Evolutionary conservation across 1,284 basidiomycete genomes (phyloP).

Genomic region (Sutorius eximius): DNA sequence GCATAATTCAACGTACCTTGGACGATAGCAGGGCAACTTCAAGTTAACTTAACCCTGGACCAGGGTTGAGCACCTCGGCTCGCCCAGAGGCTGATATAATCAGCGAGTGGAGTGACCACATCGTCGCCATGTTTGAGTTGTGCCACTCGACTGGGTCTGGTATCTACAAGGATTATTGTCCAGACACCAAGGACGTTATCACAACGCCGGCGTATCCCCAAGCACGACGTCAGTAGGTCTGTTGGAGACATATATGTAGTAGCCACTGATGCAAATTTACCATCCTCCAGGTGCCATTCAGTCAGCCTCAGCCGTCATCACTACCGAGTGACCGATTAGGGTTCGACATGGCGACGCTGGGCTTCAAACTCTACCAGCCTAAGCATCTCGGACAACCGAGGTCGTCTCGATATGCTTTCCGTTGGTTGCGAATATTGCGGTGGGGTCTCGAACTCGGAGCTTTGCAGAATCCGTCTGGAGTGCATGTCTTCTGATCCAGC

Average conservation of each 20-base stretch:
- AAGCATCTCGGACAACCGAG: not conserved
- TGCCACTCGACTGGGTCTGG: not conserved
- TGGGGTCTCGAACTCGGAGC: not conserved
- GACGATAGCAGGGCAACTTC: not conserved
- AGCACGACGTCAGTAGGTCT: not conserved
- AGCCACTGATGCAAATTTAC: not conserved
- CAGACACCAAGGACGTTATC: not conserved
- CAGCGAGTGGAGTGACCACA: too few relatives aligned
- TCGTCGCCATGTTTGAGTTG: not conserved
- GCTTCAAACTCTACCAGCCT: not conserved
- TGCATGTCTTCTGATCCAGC: conserved; percentile 4
- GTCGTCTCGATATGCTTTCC: not conserved
- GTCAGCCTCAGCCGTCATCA: not conserved
- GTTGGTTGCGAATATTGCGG: not conserved
- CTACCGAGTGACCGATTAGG: not conserved
- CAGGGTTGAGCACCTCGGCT: not conserved
- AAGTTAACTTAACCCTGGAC: conserved; percentile 4
- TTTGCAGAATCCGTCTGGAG: not conserved
- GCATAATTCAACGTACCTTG: not conserved
- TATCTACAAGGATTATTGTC: not conserved
- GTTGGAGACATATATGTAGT: not conserved
- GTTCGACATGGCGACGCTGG: not conserved
- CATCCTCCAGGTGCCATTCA: not conserved
- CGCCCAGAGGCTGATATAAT: conserved; percentile 15
- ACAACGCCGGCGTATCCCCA: conserved; percentile 3